phyloP scores from a whole-genome alignment of 1,139 yeast species.

The Geotrichum reessii region DNA sequence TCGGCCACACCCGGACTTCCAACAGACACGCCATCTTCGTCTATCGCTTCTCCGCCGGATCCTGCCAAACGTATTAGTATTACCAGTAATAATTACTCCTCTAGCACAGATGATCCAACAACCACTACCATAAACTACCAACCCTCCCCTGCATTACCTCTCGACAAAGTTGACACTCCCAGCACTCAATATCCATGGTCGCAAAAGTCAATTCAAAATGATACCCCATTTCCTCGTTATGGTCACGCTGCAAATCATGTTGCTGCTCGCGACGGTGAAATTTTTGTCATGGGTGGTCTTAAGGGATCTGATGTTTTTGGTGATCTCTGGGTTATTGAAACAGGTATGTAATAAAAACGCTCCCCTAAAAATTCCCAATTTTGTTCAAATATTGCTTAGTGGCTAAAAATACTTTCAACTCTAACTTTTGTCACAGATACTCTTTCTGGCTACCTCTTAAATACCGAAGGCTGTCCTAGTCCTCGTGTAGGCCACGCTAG shows the following conservation, averaged over 20 bases:
- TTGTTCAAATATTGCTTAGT: background rate
- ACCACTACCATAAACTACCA: background rate
- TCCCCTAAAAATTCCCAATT: background rate
- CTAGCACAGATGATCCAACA: conserved; percentile 5
- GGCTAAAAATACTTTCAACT: background rate
- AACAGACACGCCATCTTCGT: background rate
- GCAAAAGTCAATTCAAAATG: conserved; percentile 56
- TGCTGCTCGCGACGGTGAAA: conserved; percentile 69
- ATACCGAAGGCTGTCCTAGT: conserved; percentile 71
- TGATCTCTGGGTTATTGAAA: conserved; percentile 72
- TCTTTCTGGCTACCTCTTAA: conserved; percentile 57
- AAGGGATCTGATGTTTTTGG: conserved; percentile 91
- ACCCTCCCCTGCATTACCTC: conserved; percentile 3
- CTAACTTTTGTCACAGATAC: conserved; percentile 27
- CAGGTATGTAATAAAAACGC: conserved; percentile 25
- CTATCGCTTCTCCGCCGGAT: background rate
- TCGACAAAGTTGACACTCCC: conserved; percentile 3
- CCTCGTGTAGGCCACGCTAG: conserved; percentile 97
- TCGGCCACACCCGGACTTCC: background rate
- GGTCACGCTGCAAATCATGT: conserved; percentile 81
- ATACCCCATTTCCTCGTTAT: conserved; percentile 87
- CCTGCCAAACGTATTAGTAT: background rate
- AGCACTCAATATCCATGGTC: conserved; percentile 63
- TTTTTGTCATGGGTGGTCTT: conserved; percentile 90
- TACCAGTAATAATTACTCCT: background rate